A percentile compares a stretch with the other conserved stretches of the same genome.
These are phyloP conservation scores for Acer negundo DNA, from an alignment of 345 rosid genomes.

Conservation along the genomic window DNA sequence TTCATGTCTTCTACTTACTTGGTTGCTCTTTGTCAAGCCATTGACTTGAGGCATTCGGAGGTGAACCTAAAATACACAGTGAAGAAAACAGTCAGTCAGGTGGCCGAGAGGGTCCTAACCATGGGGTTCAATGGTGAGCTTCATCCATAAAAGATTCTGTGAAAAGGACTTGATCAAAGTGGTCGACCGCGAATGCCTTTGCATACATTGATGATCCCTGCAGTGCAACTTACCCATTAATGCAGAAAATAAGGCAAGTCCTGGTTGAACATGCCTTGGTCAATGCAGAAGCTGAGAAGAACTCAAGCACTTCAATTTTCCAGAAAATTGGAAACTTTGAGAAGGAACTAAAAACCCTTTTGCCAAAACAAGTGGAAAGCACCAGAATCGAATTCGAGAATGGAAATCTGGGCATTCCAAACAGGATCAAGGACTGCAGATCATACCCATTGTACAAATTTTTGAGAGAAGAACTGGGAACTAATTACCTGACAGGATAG, in stretches of 20 bases:
- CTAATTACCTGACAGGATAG: slow-evolving; percentile 28
- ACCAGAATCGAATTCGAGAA: slow-evolving; percentile 51
- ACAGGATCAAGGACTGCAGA: slow-evolving; percentile 70
- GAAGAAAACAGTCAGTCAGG: slow-evolving; percentile 42
- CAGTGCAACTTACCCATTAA: slow-evolving; percentile 56
- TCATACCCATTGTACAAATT: slow-evolving; percentile 72
- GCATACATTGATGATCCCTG: slow-evolving; percentile 72
- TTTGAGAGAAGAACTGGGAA: slow-evolving; percentile 61
- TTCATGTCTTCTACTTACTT: slow-evolving; percentile 74
- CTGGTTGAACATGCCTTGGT: slow-evolving; percentile 60
- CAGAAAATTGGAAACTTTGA: slow-evolving; percentile 65
- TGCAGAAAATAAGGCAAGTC: slow-evolving; percentile 63
- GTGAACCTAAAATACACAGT: slow-evolving; percentile 61
- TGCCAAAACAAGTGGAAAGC: slow-evolving; percentile 64
- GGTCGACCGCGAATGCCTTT: slow-evolving; percentile 55
- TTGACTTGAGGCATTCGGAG: slow-evolving; percentile 72
- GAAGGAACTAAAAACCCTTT: slow-evolving; percentile 50
- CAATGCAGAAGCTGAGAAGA: slow-evolving; percentile 59
- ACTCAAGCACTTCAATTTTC: slow-evolving; percentile 52
- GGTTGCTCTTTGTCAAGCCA: slow-evolving; percentile 69
- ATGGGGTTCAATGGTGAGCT: slow-evolving; percentile 61
- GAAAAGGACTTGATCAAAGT: slow-evolving; percentile 63
- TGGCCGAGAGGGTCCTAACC: slow-evolving; percentile 38
- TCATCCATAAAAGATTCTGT: slow-evolving; percentile 62
- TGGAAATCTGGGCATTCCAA: slow-evolving; percentile 49